These are phyloP conservation scores for Lactifluus hygrophoroides DNA, from an alignment of 768 basidiomycete species.

Conservation along the genomic window DNA sequence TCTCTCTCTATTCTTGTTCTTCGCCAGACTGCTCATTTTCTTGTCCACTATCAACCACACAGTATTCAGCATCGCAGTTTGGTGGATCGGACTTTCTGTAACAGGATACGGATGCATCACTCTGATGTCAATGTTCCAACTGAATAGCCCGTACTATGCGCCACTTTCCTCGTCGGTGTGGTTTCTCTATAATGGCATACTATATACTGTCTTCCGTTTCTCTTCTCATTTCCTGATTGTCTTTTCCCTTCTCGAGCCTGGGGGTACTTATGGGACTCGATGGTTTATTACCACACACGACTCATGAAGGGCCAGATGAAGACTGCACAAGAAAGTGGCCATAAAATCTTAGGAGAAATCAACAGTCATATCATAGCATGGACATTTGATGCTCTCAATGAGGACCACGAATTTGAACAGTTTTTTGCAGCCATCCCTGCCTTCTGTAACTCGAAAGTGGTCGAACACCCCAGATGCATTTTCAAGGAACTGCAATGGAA, in stretches of 20 bases:
- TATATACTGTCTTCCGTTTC: too few relatives aligned
- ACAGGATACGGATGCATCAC: not conserved
- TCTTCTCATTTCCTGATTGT: too few relatives aligned
- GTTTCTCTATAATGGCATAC: not conserved
- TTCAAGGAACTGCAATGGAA: too few relatives aligned
- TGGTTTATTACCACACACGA: not conserved
- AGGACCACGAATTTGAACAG: not conserved
- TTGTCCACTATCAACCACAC: not conserved
- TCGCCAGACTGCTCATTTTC: conserved; percentile 6
- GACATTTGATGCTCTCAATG: not conserved
- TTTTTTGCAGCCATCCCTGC: not conserved
- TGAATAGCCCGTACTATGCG: not conserved
- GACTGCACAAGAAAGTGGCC: not conserved
- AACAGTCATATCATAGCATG: not conserved
- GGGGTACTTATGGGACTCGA: too few relatives aligned
- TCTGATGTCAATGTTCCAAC: not conserved
- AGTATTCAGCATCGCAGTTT: not conserved
- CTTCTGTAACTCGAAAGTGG: not conserved
- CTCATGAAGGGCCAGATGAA: not conserved
- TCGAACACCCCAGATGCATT: not conserved
- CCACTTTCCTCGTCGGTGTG: not conserved
- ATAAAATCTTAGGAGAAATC: not conserved
- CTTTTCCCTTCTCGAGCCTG: too few relatives aligned
- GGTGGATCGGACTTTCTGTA: not conserved
- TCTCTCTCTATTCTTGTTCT: conserved; percentile 13